These are phyloP conservation scores for Torulaspora gathmanii DNA, from an alignment of 805 yeast species.

Conservation along the genomic window DNA sequence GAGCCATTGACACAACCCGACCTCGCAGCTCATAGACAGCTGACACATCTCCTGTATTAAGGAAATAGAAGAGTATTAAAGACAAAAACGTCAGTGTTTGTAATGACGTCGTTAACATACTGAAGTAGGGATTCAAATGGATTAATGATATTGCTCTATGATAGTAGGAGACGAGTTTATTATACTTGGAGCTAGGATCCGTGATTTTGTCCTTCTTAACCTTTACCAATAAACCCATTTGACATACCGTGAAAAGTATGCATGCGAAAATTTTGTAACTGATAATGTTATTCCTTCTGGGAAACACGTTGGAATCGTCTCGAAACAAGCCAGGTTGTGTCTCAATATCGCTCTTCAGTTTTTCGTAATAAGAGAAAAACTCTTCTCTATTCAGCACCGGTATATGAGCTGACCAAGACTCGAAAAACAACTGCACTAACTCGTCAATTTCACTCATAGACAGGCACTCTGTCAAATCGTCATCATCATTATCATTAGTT, in stretches of 20 bases:
- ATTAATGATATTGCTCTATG: conserved; percentile 55
- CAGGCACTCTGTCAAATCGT: conserved; percentile 9
- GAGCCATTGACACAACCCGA: conserved; percentile 73
- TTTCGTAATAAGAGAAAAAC: conserved; percentile 56
- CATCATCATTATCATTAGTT: not conserved
- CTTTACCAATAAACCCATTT: conserved; percentile 30
- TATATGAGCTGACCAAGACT: conserved; percentile 67
- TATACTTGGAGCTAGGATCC: conserved; percentile 11
- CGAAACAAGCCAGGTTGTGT: conserved; percentile 12
- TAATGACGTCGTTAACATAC: conserved; percentile 56
- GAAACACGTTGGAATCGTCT: conserved; percentile 8
- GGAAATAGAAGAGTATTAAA: conserved; percentile 63
- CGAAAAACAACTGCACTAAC: conserved; percentile 61
- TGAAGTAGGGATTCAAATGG: conserved; percentile 52
- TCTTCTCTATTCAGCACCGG: conserved; percentile 67
- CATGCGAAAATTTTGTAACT: conserved; percentile 32
- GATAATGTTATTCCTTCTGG: conserved; percentile 18
- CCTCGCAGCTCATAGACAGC: conserved; percentile 75
- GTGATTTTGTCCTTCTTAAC: conserved; percentile 20
- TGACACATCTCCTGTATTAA: conserved; percentile 66
- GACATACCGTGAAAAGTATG: conserved; percentile 27
- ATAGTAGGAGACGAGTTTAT: conserved; percentile 41
- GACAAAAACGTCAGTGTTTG: conserved; percentile 66
- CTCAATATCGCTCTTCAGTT: conserved; percentile 19
- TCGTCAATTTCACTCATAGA: conserved; percentile 47